phyloP scores from a whole-genome alignment of 2,329 filamentous ascomycete genomes.

The Colletotrichum liriopes region DNA sequence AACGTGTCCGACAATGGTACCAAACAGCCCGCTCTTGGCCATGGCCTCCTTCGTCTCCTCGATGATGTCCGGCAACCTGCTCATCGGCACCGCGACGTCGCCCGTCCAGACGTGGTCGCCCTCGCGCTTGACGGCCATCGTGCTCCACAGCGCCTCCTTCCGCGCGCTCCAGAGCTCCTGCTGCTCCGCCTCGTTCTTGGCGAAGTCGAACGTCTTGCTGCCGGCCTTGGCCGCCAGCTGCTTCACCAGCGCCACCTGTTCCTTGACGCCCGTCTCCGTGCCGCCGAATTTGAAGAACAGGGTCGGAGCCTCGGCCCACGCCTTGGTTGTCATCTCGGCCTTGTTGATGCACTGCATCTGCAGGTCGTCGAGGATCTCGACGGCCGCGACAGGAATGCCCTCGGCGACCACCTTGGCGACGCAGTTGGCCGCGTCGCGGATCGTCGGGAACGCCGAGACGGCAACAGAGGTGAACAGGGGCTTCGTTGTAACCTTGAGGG shows the following conservation, averaged over 20 bases:
- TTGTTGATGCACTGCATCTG: constrained; percentile 84
- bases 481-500: constrained; percentile 86
- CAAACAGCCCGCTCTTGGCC: constrained; percentile 59
- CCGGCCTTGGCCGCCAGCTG: constrained; percentile 73
- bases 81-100: constrained; percentile 88
- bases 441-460: constrained; percentile 71
- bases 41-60: constrained; percentile 75
- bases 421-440: constrained; percentile 83
- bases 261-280: constrained; percentile 79
- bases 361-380: constrained; percentile 92
- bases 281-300: constrained; percentile 90
- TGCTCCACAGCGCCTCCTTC: constrained; percentile 88
- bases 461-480: constrained; percentile 87
- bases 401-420: constrained; percentile 85
- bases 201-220: constrained; percentile 83
- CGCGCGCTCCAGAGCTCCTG: constrained; percentile 86
- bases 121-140: constrained; percentile 76
- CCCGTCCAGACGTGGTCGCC: constrained; percentile 88
- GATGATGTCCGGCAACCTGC: constrained; percentile 80
- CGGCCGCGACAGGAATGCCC: constrained; percentile 89
- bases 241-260: constrained; percentile 81
- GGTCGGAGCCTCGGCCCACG: constrained; percentile 81
- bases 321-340: constrained; percentile 75
- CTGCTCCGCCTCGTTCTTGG: constrained; percentile 78
- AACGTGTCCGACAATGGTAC: constrained; percentile 78